These are phyloP conservation scores for Limnanthes douglasii DNA, from an alignment of 345 rosid species.

Conservation along the genomic window DNA sequence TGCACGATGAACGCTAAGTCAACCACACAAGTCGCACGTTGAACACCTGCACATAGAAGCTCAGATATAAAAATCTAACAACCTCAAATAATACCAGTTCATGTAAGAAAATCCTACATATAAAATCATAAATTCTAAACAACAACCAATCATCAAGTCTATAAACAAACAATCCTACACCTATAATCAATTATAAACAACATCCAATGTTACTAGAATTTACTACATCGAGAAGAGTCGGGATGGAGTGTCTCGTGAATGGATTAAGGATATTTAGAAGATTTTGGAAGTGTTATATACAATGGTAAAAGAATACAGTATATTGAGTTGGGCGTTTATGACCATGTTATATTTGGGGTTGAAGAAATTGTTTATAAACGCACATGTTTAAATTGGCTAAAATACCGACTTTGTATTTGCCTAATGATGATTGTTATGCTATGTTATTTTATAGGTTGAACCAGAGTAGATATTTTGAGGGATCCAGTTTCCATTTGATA, in stretches of 20 bases:
- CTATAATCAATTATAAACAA: too few relatives aligned
- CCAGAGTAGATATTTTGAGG: slow-evolving; percentile 44
- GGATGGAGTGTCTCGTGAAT: slow-evolving; percentile 25
- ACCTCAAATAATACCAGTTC: too few relatives aligned
- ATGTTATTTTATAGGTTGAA: slow-evolving; percentile 73
- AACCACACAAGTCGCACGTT: too few relatives aligned
- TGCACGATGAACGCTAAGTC: too few relatives aligned
- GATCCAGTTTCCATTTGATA: slow-evolving; percentile 62
- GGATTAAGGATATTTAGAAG: slow-evolving; percentile 97
- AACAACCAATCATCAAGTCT: too few relatives aligned
- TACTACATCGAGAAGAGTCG: slow-evolving; percentile 25
- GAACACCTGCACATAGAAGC: too few relatives aligned
- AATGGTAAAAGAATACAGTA: slow-evolving; percentile 75
- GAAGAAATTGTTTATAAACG: slow-evolving; percentile 64
- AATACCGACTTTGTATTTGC: slow-evolving; percentile 72
- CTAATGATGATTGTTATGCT: slow-evolving; percentile 46
- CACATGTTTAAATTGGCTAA: slow-evolving; percentile 80
- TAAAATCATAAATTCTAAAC: too few relatives aligned
- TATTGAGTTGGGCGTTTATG: slow-evolving; percentile 75
- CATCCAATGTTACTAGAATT: slow-evolving; percentile 15
- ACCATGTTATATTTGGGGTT: slow-evolving; percentile 73
- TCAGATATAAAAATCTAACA: too few relatives aligned
- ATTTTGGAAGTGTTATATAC: slow-evolving; percentile 66
- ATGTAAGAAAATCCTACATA: too few relatives aligned
- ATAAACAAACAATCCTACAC: too few relatives aligned